A percentile compares a stretch with the other conserved stretches of the same genome.
phyloP scores from a whole-genome alignment of 495 filamentous ascomycete genomes.

The Podospora australis region DNA sequence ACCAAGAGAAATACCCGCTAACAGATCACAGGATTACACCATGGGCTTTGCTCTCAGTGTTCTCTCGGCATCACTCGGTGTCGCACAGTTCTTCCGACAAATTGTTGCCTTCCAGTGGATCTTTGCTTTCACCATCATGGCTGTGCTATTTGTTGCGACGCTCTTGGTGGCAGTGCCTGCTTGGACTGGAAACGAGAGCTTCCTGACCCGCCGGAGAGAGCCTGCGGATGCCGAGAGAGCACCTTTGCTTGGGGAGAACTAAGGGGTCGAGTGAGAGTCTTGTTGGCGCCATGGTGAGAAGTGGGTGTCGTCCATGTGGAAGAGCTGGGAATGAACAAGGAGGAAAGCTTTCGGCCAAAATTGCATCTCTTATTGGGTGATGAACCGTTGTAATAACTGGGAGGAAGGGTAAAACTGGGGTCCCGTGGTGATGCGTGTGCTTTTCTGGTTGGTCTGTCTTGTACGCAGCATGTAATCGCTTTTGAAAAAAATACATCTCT shows the following conservation, averaged over 20 bases:
- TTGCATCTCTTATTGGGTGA: background rate
- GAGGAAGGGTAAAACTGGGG: background rate
- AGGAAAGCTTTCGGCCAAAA: background rate
- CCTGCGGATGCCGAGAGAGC: constrained; percentile 44
- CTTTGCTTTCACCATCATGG: constrained; percentile 81
- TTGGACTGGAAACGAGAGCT: constrained; percentile 47
- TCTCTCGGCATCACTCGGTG: constrained; percentile 65
- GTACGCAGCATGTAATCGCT: too few relatives aligned
- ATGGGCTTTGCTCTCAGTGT: constrained; percentile 73
- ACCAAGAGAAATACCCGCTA: background rate
- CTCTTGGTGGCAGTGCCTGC: constrained; percentile 58
- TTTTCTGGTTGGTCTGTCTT: too few relatives aligned
- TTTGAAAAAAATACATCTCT: too few relatives aligned
- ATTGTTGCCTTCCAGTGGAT: constrained; percentile 80
- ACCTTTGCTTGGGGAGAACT: constrained; percentile 40
- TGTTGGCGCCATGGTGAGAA: too few relatives aligned
- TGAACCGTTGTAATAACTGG: background rate
- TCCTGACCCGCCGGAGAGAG: constrained; percentile 21
- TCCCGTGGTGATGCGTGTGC: background rate
- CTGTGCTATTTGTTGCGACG: constrained; percentile 59
- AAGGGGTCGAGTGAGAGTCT: too few relatives aligned
- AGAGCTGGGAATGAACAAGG: background rate
- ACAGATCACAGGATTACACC: constrained; percentile 57
- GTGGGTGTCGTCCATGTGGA: background rate
- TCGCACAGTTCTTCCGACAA: constrained; percentile 66